phyloP scores from a whole-genome alignment of 2,329 filamentous ascomycete species.

The Beauveria asiatica region DNA sequence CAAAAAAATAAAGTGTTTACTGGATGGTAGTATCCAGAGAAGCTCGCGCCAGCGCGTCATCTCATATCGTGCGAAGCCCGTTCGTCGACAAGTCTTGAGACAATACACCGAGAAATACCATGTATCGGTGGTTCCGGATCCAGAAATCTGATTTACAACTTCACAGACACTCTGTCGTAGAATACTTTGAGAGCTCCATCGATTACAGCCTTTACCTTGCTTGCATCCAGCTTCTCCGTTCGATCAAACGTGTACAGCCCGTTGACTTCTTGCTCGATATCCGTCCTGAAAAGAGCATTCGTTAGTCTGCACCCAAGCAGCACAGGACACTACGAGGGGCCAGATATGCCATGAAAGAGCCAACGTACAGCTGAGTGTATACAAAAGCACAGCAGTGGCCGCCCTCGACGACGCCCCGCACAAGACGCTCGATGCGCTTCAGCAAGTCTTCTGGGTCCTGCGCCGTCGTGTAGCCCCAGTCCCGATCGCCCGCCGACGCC shows the following conservation, averaged over 20 bases:
- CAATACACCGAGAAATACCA: too few relatives aligned
- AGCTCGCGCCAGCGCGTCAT: too few relatives aligned
- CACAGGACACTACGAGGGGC: too few relatives aligned
- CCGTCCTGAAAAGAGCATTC: slow-evolving; percentile 27
- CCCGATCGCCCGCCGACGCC: slow-evolving; percentile 33
- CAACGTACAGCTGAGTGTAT: too few relatives aligned
- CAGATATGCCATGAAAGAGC: too few relatives aligned
- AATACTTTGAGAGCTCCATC: slow-evolving; percentile 43
- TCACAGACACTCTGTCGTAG: slow-evolving; percentile 18
- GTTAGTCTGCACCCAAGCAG: slow-evolving; percentile 36
- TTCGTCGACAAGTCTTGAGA: too few relatives aligned
- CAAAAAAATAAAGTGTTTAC: too few relatives aligned
- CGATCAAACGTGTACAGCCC: slow-evolving; percentile 57
- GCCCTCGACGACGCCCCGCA: slow-evolving; percentile 47
- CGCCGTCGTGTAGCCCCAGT: slow-evolving; percentile 64
- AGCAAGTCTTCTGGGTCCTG: slow-evolving; percentile 51
- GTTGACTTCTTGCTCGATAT: slow-evolving; percentile 62
- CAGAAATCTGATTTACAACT: not conserved
- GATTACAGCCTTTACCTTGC: slow-evolving; percentile 49
- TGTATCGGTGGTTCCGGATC: not conserved
- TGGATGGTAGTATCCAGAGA: too few relatives aligned
- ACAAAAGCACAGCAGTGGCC: slow-evolving; percentile 55
- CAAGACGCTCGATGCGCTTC: slow-evolving; percentile 47
- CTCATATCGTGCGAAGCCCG: too few relatives aligned
- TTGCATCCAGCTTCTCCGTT: slow-evolving; percentile 49